Percentiles rank a stretch among this genome's conserved stretches.
Conservation (phyloP, 2,329 filamentous ascomycete species). For the Xylariaceae sp. region DNA sequence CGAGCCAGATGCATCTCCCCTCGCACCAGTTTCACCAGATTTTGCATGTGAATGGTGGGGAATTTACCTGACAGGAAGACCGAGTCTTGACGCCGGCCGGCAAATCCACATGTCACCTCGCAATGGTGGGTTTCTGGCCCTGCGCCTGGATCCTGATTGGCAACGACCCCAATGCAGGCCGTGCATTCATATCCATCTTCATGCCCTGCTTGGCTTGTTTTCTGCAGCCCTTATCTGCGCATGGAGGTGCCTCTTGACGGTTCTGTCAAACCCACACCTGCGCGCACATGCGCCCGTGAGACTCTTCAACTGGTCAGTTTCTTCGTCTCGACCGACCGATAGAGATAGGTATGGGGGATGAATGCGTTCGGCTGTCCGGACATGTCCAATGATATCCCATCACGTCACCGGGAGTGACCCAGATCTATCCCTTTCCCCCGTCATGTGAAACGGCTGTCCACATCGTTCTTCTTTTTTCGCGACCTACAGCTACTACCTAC, state of each 20-base stretch:
- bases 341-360: neutral
- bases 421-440: neutral
- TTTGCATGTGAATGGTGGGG: constrained; percentile 9
- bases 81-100: constrained; percentile 4
- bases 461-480: constrained; percentile 6
- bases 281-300: constrained; percentile 12
- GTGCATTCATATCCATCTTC: constrained; percentile 1
- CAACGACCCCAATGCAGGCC: neutral
- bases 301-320: constrained; percentile 15
- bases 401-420: neutral
- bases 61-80: constrained; percentile 12
- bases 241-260: constrained; percentile 6
- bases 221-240: constrained; percentile 10
- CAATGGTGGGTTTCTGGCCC: neutral
- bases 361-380: neutral
- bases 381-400: constrained; percentile 1
- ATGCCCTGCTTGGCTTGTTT: constrained; percentile 5
- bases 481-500: constrained; percentile 8
- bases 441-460: too few relatives aligned
- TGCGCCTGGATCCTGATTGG: constrained; percentile 5
- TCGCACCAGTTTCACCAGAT: constrained; percentile 12
- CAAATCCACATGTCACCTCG: neutral
- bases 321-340: neutral
- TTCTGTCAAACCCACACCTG: constrained; percentile 8
- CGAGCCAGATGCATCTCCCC: neutral